Evolutionary conservation across 257 asterid genomes (phyloP).

Genomic region (Nicotiana tomentosiformis): DNA sequence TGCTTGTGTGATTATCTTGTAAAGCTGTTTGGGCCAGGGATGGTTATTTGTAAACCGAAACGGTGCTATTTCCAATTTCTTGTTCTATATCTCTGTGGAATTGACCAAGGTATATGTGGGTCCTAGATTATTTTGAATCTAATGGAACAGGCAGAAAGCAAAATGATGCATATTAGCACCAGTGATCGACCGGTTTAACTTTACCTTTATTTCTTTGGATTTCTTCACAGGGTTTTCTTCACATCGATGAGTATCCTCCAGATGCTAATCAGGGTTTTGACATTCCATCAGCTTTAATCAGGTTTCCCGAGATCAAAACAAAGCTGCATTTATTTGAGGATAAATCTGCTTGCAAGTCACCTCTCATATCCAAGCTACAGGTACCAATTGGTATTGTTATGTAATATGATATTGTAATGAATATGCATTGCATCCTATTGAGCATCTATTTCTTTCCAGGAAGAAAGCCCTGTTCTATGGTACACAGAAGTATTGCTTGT

Average conservation of each 20-base stretch:
- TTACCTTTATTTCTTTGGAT: neutral
- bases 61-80: neutral
- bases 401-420: neutral
- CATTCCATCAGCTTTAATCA: slow-evolving; percentile 86
- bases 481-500: slow-evolving; percentile 93
- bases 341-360: slow-evolving; percentile 32
- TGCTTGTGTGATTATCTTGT: neutral
- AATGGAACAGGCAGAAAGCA: neutral
- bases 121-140: neutral
- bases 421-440: neutral
- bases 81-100: neutral
- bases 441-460: slow-evolving; percentile 37
- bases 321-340: slow-evolving; percentile 45
- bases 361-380: slow-evolving; percentile 69
- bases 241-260: slow-evolving; percentile 95
- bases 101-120: neutral
- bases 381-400: slow-evolving; percentile 25
- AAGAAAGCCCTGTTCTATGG: slow-evolving; percentile 47
- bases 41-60: neutral
- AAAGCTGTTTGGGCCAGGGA: neutral
- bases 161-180: neutral
- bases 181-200: neutral
- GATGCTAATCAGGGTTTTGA: slow-evolving; percentile 99
- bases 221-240: slow-evolving; percentile 79
- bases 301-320: slow-evolving; percentile 52